These are phyloP conservation scores for Paradendryphiella salina DNA, from an alignment of 2,329 filamentous ascomycete genomes.

Conservation along the genomic window DNA sequence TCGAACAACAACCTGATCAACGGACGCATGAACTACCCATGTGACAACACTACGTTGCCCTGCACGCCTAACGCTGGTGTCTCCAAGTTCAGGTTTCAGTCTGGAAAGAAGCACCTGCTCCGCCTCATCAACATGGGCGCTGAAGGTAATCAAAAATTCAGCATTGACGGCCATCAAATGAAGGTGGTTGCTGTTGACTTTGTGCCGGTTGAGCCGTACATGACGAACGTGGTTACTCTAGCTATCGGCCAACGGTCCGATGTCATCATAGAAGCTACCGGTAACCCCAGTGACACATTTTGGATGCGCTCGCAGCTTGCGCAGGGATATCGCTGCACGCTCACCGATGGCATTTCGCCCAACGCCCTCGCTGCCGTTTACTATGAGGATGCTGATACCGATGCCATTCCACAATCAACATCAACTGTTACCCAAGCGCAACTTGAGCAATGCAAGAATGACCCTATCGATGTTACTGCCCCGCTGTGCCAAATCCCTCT, in stretches of 20 bases:
- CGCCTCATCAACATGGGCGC: slow-evolving; percentile 49
- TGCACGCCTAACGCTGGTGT: slow-evolving; percentile 32
- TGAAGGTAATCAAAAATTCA: slow-evolving; percentile 47
- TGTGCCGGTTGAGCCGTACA: slow-evolving; percentile 48
- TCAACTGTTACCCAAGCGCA: slow-evolving; percentile 25
- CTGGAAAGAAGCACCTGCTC: slow-evolving; percentile 49
- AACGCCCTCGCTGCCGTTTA: slow-evolving; percentile 60
- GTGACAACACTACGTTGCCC: slow-evolving; percentile 28
- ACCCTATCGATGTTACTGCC: slow-evolving; percentile 9
- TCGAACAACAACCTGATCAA: slow-evolving; percentile 29
- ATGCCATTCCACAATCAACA: slow-evolving; percentile 53
- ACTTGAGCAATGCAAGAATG: slow-evolving; percentile 25
- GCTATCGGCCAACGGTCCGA: slow-evolving; percentile 48
- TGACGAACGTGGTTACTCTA: slow-evolving; percentile 46
- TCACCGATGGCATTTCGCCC: slow-evolving; percentile 22
- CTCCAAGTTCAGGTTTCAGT: slow-evolving; percentile 47
- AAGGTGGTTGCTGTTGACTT: slow-evolving; percentile 50
- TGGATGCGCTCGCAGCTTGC: slow-evolving; percentile 47
- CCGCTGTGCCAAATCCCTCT: slow-evolving; percentile 32
- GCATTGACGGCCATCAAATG: slow-evolving; percentile 49
- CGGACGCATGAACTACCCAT: slow-evolving; percentile 33
- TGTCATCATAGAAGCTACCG: slow-evolving; percentile 37
- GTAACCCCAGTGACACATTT: slow-evolving; percentile 33
- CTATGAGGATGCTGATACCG: slow-evolving; percentile 62
- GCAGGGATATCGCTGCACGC: slow-evolving; percentile 20